These are phyloP conservation scores for Diaporthe ilicicola DNA, from an alignment of 2,329 filamentous ascomycete genomes.

Conservation along the genomic window DNA sequence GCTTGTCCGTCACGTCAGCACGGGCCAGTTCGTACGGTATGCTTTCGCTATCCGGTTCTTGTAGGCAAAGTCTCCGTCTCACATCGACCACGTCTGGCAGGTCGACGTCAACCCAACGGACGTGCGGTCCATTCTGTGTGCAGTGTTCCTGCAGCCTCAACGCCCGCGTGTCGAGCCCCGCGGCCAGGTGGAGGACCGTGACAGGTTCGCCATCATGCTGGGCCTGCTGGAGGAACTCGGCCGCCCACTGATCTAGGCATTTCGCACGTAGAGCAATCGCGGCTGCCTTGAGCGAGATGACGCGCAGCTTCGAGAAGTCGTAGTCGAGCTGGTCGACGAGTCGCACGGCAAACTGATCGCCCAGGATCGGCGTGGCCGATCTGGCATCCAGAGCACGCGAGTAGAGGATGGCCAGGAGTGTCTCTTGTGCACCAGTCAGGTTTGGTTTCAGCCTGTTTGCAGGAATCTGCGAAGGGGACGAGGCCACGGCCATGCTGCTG, in stretches of 20 bases:
- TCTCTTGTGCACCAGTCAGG: conserved; percentile 26
- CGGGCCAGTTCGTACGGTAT: conserved; percentile 22
- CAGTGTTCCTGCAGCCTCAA: conserved; percentile 20
- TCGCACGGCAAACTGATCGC: conserved; percentile 24
- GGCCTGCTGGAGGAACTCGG: conserved; percentile 17
- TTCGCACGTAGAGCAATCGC: conserved; percentile 19
- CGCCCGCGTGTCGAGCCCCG: conserved; percentile 32
- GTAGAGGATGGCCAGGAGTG: conserved; percentile 28
- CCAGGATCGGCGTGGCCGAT: conserved; percentile 19
- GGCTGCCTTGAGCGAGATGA: not conserved
- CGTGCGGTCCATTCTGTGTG: not conserved
- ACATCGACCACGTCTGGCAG: conserved; percentile 31
- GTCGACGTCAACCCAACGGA: conserved; percentile 32
- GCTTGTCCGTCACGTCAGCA: conserved; percentile 28
- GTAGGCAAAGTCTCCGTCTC: conserved; percentile 14
- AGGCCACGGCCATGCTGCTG: conserved; percentile 1
- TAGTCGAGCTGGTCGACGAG: conserved; percentile 31
- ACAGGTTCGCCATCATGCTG: conserved; percentile 2
- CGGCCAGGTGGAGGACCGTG: conserved; percentile 33
- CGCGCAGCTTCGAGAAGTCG: conserved; percentile 21
- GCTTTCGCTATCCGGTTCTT: not conserved
- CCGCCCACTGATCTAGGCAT: conserved; percentile 26
- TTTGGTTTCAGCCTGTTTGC: conserved; percentile 11
- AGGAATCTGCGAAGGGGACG: not conserved
- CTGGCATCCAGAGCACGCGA: conserved; percentile 25